Conservation (phyloP, 768 basidiomycete genomes). For the Suillus fuscotomentosus region DNA sequence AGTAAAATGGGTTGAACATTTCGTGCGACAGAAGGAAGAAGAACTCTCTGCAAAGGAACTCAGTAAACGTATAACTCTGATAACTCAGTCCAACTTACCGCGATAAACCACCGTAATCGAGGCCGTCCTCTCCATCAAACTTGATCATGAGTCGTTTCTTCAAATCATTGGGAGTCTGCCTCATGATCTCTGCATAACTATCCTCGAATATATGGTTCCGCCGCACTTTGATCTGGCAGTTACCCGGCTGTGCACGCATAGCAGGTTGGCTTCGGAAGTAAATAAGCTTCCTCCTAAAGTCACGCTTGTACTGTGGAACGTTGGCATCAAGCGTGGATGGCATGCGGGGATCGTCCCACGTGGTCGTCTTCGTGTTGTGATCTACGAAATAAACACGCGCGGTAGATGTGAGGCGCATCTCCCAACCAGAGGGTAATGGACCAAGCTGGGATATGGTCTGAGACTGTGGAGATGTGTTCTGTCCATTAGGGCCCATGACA, state of each 20-base stretch:
- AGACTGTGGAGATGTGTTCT: constrained; percentile 84
- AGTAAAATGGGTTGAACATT: constrained; percentile 99
- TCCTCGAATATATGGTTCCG: constrained; percentile 99
- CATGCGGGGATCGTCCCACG: constrained; percentile 97
- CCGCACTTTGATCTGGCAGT: constrained; percentile 98
- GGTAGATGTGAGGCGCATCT: constrained; percentile 98
- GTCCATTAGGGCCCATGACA: constrained; percentile 93
- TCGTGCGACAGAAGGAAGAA: constrained; percentile 99
- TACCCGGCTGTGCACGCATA: constrained; percentile 96
- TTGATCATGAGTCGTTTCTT: constrained; percentile 99
- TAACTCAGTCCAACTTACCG: constrained; percentile 50
- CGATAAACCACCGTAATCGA: constrained; percentile 98
- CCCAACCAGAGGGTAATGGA: constrained; percentile 97
- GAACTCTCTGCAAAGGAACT: constrained; percentile 73
- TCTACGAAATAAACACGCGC: constrained; percentile 99
- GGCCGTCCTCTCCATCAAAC: constrained; percentile 98
- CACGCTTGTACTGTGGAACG: constrained; percentile 99
- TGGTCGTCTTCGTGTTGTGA: constrained; percentile 99
- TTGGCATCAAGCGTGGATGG: constrained; percentile 95
- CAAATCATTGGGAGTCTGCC: constrained; percentile 95
- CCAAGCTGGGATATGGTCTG: constrained; percentile 97
- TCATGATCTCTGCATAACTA: constrained; percentile 99
- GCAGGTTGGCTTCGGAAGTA: constrained; percentile 99
- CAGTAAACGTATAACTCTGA: constrained; percentile 5
- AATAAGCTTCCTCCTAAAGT: constrained; percentile 98